Evolutionary conservation across 2,329 filamentous ascomycete species (phyloP).

Genomic region (Colletotrichum australisinense): DNA sequence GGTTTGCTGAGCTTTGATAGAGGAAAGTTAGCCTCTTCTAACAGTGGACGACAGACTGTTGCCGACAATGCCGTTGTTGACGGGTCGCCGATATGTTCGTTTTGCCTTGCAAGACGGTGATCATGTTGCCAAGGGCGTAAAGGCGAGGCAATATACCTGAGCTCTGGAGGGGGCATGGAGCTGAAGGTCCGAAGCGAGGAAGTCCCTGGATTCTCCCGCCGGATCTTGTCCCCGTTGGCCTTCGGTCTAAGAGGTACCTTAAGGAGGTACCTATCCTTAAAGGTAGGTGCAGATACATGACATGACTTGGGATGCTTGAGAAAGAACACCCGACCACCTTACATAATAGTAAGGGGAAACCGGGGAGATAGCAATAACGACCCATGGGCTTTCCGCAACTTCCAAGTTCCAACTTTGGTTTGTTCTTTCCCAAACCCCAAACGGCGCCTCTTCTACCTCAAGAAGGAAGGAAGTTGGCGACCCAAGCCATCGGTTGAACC

Average conservation of each 20-base stretch:
- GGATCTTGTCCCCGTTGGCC: background rate
- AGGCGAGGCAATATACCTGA: slow-evolving; percentile 22
- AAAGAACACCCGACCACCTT: background rate
- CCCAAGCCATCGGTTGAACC: background rate
- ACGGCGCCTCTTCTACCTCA: background rate
- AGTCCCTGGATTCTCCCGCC: background rate
- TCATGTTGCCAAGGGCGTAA: slow-evolving; percentile 18
- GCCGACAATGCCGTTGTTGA: too few species aligned
- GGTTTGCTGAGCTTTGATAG: background rate
- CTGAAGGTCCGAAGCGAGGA: background rate
- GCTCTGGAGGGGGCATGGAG: background rate
- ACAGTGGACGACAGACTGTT: background rate
- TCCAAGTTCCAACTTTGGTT: background rate
- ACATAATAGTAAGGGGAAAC: background rate
- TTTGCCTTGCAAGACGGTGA: slow-evolving; percentile 4
- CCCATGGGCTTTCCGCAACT: background rate
- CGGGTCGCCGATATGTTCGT: background rate
- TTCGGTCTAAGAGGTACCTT: too few species aligned
- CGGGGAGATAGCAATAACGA: background rate
- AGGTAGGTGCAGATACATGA: background rate
- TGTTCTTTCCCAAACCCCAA: background rate
- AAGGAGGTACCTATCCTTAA: too few species aligned
- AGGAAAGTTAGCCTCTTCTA: background rate
- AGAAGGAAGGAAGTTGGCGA: background rate
- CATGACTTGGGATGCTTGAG: background rate